Evolutionary conservation across 441 rosid genomes (phyloP), one percentile per base, ranked within the genome.

Genomic region (Macaranga tanarius): DNA sequence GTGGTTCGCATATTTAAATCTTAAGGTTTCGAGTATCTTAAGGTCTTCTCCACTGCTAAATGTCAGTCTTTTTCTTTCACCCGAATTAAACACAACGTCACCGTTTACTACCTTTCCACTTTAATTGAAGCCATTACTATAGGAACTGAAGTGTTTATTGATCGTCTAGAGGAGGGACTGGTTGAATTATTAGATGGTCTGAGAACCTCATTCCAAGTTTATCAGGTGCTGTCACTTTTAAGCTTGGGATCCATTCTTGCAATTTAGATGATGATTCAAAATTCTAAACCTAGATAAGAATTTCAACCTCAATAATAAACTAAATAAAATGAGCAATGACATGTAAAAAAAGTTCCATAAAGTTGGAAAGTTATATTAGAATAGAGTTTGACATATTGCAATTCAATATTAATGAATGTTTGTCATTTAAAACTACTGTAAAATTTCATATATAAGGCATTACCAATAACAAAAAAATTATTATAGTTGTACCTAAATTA

Each of bases 241-340:
- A 77, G 45, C 90, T 86, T 15, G 92, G 96, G 76, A 93, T 77
- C 95, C 98, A 95, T 85, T 95, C 99, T 97, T 95, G 82, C 75
- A 73, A 69, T 80, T 59, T 4, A 40, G 6, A 67, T 62, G 57
- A 65, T 28, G 54, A 67, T 65, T 70, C 63, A 69, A 74, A 64
- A 40, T 48, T 79, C 63, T 15, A 52, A 67, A 59, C 42, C 34
- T 4, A 64, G 22, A 64, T 57, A 62, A 62, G n/a, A n/a, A 28
- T 20, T 9, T 22, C 38, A 19, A 73, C 25, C 19, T 61, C 58
- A 72, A 61, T 2, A 10, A n/a, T n/a, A n/a, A n/a, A n/a, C n/a
- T n/a, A n/a, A n/a, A n/a, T n/a, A n/a, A n/a, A n/a, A n/a, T n/a
- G n/a, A n/a, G n/a, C n/a, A 22, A 48, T 10, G n/a, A 19, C 73